Evolutionary conservation across 106 monocot genomes (phyloP).

Genomic region (Apostasia ramifera): DNA sequence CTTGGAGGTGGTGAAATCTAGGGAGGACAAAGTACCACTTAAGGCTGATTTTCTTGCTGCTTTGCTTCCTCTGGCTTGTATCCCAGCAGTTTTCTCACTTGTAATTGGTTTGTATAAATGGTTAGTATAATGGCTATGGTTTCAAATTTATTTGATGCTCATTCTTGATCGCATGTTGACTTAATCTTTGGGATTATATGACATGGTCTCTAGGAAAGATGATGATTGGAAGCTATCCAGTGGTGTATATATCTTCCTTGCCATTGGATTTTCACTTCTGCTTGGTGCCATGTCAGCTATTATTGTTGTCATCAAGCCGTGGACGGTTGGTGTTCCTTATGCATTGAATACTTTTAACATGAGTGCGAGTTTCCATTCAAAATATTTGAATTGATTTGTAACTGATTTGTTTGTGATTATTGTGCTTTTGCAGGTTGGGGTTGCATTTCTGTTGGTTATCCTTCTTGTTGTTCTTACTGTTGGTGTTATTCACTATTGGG

Average conservation of each 20-base stretch:
- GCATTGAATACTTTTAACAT: neutral
- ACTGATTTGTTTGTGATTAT: constrained; percentile 8
- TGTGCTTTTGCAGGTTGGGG: constrained; percentile 64
- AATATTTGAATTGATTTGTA: neutral
- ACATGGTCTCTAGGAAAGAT: constrained; percentile 78
- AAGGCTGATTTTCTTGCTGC: constrained; percentile 95
- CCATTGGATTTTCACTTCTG: constrained; percentile 75
- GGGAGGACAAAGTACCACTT: constrained; percentile 56
- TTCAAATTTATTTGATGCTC: neutral
- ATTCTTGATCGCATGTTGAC: neutral
- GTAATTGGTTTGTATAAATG: constrained; percentile 92
- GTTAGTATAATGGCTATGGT: constrained; percentile 26
- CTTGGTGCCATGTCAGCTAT: constrained; percentile 79
- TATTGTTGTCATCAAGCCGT: constrained; percentile 67
- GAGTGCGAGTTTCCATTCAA: neutral
- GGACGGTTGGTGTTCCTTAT: constrained; percentile 65
- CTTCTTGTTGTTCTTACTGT: constrained; percentile 80
- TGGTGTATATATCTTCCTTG: constrained; percentile 80
- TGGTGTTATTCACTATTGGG: constrained; percentile 84
- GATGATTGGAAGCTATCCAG: constrained; percentile 89
- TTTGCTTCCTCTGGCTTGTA: constrained; percentile 81
- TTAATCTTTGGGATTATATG: neutral
- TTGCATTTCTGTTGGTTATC: constrained; percentile 76
- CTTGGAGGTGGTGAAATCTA: constrained; percentile 70
- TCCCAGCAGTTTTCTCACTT: constrained; percentile 77